Evolutionary conservation across 2,329 filamentous ascomycete species (phyloP).

Genomic region (Paecilomyces formosus): DNA sequence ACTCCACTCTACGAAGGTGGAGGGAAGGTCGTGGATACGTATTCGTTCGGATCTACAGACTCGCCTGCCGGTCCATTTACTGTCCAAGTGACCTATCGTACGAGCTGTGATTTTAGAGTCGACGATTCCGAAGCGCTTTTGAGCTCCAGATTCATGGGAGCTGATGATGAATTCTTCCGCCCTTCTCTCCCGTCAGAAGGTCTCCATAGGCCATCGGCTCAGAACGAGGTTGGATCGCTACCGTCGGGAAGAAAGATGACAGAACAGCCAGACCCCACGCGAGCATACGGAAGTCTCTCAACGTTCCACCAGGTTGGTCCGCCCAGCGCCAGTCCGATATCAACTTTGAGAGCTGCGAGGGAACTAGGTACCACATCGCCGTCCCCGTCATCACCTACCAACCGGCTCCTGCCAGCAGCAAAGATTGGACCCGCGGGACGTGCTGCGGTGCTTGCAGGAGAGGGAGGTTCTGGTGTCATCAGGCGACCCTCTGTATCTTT

Average conservation of each 20-base stretch:
- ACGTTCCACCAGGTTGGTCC: constrained; percentile 77
- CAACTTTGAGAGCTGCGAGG: constrained; percentile 66
- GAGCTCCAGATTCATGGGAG: constrained; percentile 87
- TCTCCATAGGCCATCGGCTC: constrained; percentile 16
- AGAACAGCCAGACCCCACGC: constrained; percentile 55
- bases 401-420: constrained; percentile 37
- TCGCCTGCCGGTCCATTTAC: constrained; percentile 79
- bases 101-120: constrained; percentile 81
- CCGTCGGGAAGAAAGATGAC: constrained; percentile 52
- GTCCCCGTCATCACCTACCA: constrained; percentile 46
- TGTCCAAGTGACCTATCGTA: constrained; percentile 75
- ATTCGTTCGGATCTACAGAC: constrained; percentile 75
- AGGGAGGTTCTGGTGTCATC: constrained; percentile 45
- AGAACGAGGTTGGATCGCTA: constrained; percentile 63
- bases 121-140: constrained; percentile 86
- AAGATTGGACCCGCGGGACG: constrained; percentile 24
- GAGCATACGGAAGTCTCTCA: constrained; percentile 82
- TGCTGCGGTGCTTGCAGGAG: constrained; percentile 32
- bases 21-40: constrained; percentile 62
- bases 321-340: constrained; percentile 75
- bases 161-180: constrained; percentile 79
- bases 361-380: constrained; percentile 41
- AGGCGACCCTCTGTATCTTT: constrained; percentile 81
- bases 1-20: constrained; percentile 60
- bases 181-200: constrained; percentile 61